Evolutionary conservation across 1,284 basidiomycete genomes (phyloP).

Genomic region (Hemileia vastatrix): DNA sequence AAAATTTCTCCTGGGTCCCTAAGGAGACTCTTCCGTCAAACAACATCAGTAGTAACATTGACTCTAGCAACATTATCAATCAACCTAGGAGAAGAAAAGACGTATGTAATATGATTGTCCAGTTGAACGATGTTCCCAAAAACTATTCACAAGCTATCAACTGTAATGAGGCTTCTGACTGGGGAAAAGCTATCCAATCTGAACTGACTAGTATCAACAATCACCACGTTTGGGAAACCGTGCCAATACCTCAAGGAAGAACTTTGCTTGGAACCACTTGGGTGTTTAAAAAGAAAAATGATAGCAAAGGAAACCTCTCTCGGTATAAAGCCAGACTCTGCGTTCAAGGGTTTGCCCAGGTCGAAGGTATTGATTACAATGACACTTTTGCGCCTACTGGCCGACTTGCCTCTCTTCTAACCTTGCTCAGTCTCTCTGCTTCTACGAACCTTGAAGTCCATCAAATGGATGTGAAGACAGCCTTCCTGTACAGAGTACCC

Average conservation of each 20-base stretch:
- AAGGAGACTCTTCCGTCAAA: background rate
- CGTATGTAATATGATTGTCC: background rate
- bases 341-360: slow-evolving; percentile 49
- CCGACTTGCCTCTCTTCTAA: slow-evolving; percentile 41
- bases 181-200: background rate
- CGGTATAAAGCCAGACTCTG: slow-evolving; percentile 47
- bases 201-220: background rate
- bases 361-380: slow-evolving; percentile 47
- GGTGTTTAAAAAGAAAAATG: slow-evolving; percentile 46
- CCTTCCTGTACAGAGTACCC: slow-evolving; percentile 48
- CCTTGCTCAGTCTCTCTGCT: slow-evolving; percentile 46
- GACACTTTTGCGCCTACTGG: slow-evolving; percentile 48
- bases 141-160: background rate
- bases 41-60: background rate
- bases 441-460: slow-evolving; percentile 42
- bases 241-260: background rate
- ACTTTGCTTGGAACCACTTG: slow-evolving; percentile 44
- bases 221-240: background rate
- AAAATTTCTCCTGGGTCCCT: background rate
- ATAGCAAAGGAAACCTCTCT: slow-evolving; percentile 39
- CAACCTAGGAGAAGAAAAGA: background rate
- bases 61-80: background rate
- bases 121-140: background rate
- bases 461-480: slow-evolving; percentile 48
- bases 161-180: background rate